Base-by-base conservation (phyloP, 2,329 filamentous ascomycete species). In the Polytolypa hystricis region DNA sequence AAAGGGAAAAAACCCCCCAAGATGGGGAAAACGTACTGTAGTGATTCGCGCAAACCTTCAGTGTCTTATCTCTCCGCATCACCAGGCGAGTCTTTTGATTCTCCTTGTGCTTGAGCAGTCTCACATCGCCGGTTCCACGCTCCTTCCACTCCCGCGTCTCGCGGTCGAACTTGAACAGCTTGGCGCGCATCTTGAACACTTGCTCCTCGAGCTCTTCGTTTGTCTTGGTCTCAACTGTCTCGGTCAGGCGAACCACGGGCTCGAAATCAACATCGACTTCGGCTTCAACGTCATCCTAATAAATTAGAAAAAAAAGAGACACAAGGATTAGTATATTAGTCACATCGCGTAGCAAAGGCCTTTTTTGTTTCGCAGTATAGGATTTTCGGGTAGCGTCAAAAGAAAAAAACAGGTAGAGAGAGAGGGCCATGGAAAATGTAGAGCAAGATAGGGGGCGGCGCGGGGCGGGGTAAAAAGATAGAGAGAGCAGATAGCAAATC, bases 11-110 rank as follows among this genome's bases (percentile, higher is more conserved):
- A 21, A 23, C 17, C 21, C 25, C 11, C 18, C 8, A 33, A 10
- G n/a, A n/a, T n/a, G n/a, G n/a, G 14, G 16, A 27, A 16, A 27
- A 69, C 82, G 56, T 79, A 94, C 87, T 81, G 69, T 98, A 98
- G 75, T 98, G 91, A 74, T 98, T 98, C 60, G 91, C 91, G 80
- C 91, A 98, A 67, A 98, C 91, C 77, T 98, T 98, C 70, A 96
- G 79, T 43, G 91, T 98, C 84, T 96, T 96, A 73, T 98, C 91
- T 61, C 91, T 78, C 64, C 91, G 83, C 91, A 98, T 98, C 52
- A 98, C 91, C 54, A 98, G 72, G 53, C 91, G 79, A 41, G 87
- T 94, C 81, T 96, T 96, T 67, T 82, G 79, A 64, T 94, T 95
- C 72, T 95, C 87, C 76, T 86, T 91, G 74, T 98, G 91, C 79